Base-by-base conservation (phyloP, 163 green algal species). In the Trebouxia gelatinosa region DNA sequence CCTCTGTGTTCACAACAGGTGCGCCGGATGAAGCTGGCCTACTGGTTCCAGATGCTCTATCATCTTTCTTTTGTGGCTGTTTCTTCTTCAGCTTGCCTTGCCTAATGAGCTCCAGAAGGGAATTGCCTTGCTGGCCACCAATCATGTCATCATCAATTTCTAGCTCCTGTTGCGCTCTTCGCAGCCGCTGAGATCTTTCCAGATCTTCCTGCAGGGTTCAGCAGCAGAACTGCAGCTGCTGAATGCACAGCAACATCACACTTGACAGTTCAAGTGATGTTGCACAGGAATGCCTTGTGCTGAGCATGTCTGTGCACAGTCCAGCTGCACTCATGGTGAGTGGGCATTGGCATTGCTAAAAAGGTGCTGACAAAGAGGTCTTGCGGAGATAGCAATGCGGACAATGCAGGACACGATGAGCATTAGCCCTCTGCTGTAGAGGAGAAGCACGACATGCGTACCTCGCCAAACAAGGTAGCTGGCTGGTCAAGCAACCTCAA, bases 381-480 rank as follows among this genome's bases (percentile, higher is more conserved):
- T n/a, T n/a, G n/a, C n/a, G n/a, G n/a, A n/a, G n/a, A n/a, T n/a
- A n/a, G n/a, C n/a, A n/a, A n/a, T n/a, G n/a, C n/a, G n/a, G n/a
- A n/a, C n/a, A n/a, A n/a, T n/a, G 46, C 46, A 58, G 46, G 46
- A 23, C 48, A 59, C 13, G 2, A 59, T 19, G 48, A 59, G 48
- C 48, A 59, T 23, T 23, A 59, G 26, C 19, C 48, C 26, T n/a
- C n/a, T n/a, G n/a, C n/a, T n/a, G n/a, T n/a, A n/a, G n/a, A n/a
- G n/a, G n/a, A n/a, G n/a, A n/a, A n/a, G n/a, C n/a, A n/a, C n/a
- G n/a, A n/a, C n/a, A n/a, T n/a, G n/a, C n/a, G n/a, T 37, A 82
- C 89, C 86, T 98, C 95, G 26, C 91, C 95, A 83, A 98, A 98
- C 26, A 98, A 83, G 0, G 91, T 98, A 2, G 84, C 87, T 0